Evolutionary conservation across 2,329 filamentous ascomycete species (phyloP), one percentile per base, ranked within the genome.

Genomic region (Periconia sp.): DNA sequence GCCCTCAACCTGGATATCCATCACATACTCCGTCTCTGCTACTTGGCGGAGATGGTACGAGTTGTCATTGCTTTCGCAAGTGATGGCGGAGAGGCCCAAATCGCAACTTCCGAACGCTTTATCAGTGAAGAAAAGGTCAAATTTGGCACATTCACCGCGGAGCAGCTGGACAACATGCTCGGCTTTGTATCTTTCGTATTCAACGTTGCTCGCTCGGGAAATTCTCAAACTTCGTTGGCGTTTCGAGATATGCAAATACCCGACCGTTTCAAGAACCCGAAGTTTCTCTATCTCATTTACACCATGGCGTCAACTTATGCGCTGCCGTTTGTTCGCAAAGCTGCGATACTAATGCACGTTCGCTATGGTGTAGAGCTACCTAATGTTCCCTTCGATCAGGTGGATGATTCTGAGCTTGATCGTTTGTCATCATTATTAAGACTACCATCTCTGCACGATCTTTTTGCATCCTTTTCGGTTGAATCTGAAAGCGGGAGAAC

Each of bases 341-440:
- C 83, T 8, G 82, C 86, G 43, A 84, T 99, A 45, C 84, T 97
- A 37, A 84, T 97, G 58, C 88, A 97, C 70, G 88, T 95, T 55
- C 89, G 91, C 63, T 92, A 90, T 68, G 93, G 93, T 17, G 85
- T 97, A 47, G 90, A 96, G 61, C 92, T 97, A 65, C 89, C 89
- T 42, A 86, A 82, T 66, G 83, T 89, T 53, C 78, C 69, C 1
- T 59, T 59, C 31, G 70, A 73, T 20, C 78, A 81, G 5, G 80
- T 86, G 0, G 85, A 89, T 56, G 83, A 84, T 18, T 83, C 91
- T 47, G 94, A 99, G 74, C 82, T 97, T 10, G 85, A 91, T 47
- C 89, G 95, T 6, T 82, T 99, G 2, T 89, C 88, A 0, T 85
- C 89, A 60, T 81, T 85, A 1, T 81, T 99, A 19, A 84, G 86